A percentile compares a stretch with the other conserved stretches of the same genome.
These are phyloP conservation scores for Allantophomopsis lycopodina DNA, from an alignment of 2,329 filamentous ascomycete species.

Conservation along the genomic window DNA sequence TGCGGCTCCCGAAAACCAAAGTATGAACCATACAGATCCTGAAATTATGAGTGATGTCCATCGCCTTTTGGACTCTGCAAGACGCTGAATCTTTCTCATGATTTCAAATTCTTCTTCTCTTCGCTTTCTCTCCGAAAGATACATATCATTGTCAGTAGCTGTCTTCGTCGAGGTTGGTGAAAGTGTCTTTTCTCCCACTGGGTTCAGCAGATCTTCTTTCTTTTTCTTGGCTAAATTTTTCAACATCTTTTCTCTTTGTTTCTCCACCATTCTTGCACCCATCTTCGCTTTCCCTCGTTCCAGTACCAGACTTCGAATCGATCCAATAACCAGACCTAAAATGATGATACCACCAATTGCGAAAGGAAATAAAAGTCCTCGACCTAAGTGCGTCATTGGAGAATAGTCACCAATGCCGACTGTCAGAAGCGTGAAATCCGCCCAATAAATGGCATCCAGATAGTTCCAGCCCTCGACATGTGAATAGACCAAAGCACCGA, in stretches of 20 bases:
- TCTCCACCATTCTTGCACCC: constrained; percentile 44
- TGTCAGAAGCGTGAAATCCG: constrained; percentile 56
- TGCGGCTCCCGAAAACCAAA: constrained; percentile 72
- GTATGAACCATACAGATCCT: constrained; percentile 48
- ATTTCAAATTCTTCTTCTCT: constrained; percentile 60
- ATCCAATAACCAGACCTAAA: constrained; percentile 70
- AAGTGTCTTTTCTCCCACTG: constrained; percentile 13
- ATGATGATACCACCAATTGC: constrained; percentile 74
- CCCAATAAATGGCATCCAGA: constrained; percentile 69
- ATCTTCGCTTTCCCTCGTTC: constrained; percentile 41
- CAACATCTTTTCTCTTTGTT: constrained; percentile 35
- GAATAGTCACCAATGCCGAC: constrained; percentile 47
- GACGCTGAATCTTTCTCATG: constrained; percentile 68
- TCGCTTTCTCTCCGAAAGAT: constrained; percentile 37
- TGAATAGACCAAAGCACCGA: constrained; percentile 66
- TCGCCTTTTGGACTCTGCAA: constrained; percentile 49
- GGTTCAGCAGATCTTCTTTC: constrained; percentile 32
- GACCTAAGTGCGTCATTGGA: constrained; percentile 36
- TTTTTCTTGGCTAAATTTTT: constrained; percentile 29
- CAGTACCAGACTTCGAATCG: constrained; percentile 54
- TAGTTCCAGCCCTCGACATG: constrained; percentile 62
- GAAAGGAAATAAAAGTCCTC: constrained; percentile 69
- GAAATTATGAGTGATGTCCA: constrained; percentile 66
- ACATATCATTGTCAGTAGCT: neutral
- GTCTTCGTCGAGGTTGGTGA: constrained; percentile 4